Evolutionary conservation across 805 yeast species (phyloP).

Genomic region (Saturnispora besseyi): DNA sequence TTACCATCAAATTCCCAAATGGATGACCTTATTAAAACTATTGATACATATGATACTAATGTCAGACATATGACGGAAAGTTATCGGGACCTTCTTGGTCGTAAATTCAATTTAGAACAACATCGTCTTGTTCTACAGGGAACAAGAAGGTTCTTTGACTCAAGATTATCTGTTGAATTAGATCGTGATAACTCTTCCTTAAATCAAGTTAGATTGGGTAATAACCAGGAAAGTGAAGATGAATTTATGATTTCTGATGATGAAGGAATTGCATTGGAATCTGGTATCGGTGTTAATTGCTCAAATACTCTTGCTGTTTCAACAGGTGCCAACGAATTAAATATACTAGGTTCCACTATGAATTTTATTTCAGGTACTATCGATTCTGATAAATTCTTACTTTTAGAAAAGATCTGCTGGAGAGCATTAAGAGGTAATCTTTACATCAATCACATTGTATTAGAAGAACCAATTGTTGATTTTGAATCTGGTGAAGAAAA

Average conservation of each 20-base stretch:
- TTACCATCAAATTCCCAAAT: conserved; percentile 57
- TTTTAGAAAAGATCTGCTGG: conserved; percentile 81
- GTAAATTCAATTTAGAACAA: conserved; percentile 56
- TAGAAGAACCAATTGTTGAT: conserved; percentile 60
- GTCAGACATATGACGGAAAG: conserved; percentile 64
- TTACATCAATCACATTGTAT: conserved; percentile 66
- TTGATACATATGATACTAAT: conserved; percentile 60
- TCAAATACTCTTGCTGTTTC: conserved; percentile 4
- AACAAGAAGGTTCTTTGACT: conserved; percentile 29
- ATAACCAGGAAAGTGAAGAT: conserved; percentile 7
- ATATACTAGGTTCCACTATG: conserved; percentile 30
- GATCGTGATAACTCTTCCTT: conserved; percentile 20
- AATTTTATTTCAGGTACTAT: conserved; percentile 73
- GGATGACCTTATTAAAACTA: conserved; percentile 57
- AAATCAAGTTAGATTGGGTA: conserved; percentile 21
- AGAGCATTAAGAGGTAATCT: conserved; percentile 89
- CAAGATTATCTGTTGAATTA: conserved; percentile 25
- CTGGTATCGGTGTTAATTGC: conserved; percentile 11
- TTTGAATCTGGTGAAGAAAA: conserved; percentile 43
- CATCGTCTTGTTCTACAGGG: conserved; percentile 47
- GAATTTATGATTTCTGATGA: conserved; percentile 15
- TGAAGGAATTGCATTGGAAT: conserved; percentile 14
- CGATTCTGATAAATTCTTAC: conserved; percentile 54
- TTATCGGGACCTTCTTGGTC: conserved; percentile 47
- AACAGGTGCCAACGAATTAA: conserved; percentile 29